These are phyloP conservation scores for Geoglossum glabrum DNA, from an alignment of 495 filamentous ascomycete species.

Conservation along the genomic window DNA sequence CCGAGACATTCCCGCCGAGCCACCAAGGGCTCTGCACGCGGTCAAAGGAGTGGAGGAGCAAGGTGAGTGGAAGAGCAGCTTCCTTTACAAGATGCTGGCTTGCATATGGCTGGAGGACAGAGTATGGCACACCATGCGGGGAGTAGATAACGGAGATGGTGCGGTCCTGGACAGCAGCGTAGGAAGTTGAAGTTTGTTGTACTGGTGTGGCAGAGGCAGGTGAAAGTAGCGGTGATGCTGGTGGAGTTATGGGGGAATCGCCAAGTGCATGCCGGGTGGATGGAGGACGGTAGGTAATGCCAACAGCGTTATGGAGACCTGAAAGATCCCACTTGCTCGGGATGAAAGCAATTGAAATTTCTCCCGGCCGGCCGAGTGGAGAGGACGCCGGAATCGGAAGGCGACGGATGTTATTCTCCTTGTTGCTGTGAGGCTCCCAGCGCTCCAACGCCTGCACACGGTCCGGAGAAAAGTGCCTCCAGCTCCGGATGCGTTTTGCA, in stretches of 20 bases:
- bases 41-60: slow-evolving; percentile 44
- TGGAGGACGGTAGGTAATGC: slow-evolving; percentile 48
- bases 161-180: slow-evolving; percentile 10
- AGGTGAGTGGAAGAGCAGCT: slow-evolving; percentile 39
- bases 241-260: background rate
- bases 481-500: slow-evolving; percentile 36
- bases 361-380: slow-evolving; percentile 29
- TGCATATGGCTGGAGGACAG: slow-evolving; percentile 29
- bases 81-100: slow-evolving; percentile 32
- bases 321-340: slow-evolving; percentile 38
- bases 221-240: background rate
- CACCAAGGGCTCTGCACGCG: slow-evolving; percentile 39
- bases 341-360: slow-evolving; percentile 45
- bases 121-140: slow-evolving; percentile 35
- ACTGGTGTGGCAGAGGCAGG: background rate
- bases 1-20: slow-evolving; percentile 39
- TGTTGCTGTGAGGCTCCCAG: slow-evolving; percentile 9
- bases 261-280: background rate
- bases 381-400: slow-evolving; percentile 27
- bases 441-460: slow-evolving; percentile 33
- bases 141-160: slow-evolving; percentile 36
- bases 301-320: slow-evolving; percentile 42
- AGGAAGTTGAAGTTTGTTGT: background rate
- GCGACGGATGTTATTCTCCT: slow-evolving; percentile 8
- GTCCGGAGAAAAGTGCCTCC: slow-evolving; percentile 41